Evolutionary conservation across 257 asterid genomes (phyloP), one percentile per base, ranked within the genome.

Genomic region (Salvia hispanica): DNA sequence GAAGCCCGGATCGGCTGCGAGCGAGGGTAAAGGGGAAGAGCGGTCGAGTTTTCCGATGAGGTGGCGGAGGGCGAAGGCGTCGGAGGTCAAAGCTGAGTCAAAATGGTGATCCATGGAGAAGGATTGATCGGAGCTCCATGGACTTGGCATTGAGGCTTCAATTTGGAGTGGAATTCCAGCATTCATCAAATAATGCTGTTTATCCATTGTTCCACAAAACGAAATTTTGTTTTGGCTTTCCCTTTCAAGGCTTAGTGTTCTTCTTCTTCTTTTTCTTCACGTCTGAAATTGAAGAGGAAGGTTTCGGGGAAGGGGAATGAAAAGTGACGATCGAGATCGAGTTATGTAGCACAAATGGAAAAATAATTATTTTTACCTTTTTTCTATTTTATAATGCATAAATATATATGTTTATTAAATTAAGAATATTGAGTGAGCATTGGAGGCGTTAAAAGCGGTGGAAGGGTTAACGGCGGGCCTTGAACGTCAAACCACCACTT

Each of bases 1-100:
- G 21, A 92, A 92, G 2, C 89, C 96, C 18, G 95, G 96, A 83
- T 89, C 98, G 68, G 88, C 53, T 9, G 89, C 64, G 10, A 86
- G 70, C 31, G 31, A 25, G 2, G 31, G 31, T 2, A 25, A 2
- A 18, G 88, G 86, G 33, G 77, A 59, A 10, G 64, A 18, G 31
- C 31, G 31, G 31, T 25, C 31, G 31, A 25, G 31, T 25, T 25
- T 25, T 2, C 31, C 31, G 31, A 25, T 25, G 31, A 25, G 31
- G 31, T 25, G 31, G 31, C 31, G 31, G 31, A 25, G 31, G 31
- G 31, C 31, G 31, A 25, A 25, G 31, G 31, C 31, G 31, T 1
- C 31, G 31, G 31, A 80, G 70, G 74, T 73, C 71, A 85, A 62
- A 47, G 78, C 44, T 0, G 89, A 78, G 13, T 84, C 90, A 3